Evolutionary conservation across 768 basidiomycete species (phyloP).

Genomic region (Mycena galopus): DNA sequence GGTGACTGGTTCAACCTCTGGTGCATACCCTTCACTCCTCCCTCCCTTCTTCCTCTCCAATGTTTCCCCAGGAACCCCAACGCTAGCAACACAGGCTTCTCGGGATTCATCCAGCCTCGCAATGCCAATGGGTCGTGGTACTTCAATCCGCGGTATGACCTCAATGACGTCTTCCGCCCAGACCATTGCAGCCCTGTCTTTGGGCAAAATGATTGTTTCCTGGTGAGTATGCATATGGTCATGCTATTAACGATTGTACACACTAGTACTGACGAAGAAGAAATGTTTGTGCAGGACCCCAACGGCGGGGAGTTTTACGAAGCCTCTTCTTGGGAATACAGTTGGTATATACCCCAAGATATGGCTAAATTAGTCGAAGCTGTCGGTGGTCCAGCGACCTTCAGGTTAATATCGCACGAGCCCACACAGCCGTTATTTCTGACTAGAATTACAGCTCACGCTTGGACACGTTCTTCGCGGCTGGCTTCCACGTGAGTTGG

Average conservation of each 20-base stretch:
- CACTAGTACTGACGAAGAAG: background rate
- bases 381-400: constrained; percentile 28
- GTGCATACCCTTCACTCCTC: too few species aligned
- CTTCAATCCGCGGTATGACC: constrained; percentile 33
- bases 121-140: constrained; percentile 31
- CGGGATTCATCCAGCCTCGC: constrained; percentile 34
- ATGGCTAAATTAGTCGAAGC: constrained; percentile 30
- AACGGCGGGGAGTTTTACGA: constrained; percentile 36
- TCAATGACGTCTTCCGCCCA: constrained; percentile 31
- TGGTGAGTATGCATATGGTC: constrained; percentile 14
- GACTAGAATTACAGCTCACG: constrained; percentile 20
- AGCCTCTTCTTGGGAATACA: constrained; percentile 36
- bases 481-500: constrained; percentile 23
- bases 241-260: background rate
- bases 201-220: constrained; percentile 31
- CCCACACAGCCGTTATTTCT: background rate
- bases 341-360: constrained; percentile 33
- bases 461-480: constrained; percentile 32
- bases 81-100: constrained; percentile 28
- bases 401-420: constrained; percentile 15
- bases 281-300: constrained; percentile 14
- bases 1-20: constrained; percentile 37
- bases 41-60: too few species aligned
- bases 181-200: constrained; percentile 37
- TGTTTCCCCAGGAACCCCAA: too few species aligned